Evolutionary conservation across 2,329 filamentous ascomycete genomes (phyloP), one percentile per base, ranked within the genome.

Genomic region (Plenodomus biglobosus): DNA sequence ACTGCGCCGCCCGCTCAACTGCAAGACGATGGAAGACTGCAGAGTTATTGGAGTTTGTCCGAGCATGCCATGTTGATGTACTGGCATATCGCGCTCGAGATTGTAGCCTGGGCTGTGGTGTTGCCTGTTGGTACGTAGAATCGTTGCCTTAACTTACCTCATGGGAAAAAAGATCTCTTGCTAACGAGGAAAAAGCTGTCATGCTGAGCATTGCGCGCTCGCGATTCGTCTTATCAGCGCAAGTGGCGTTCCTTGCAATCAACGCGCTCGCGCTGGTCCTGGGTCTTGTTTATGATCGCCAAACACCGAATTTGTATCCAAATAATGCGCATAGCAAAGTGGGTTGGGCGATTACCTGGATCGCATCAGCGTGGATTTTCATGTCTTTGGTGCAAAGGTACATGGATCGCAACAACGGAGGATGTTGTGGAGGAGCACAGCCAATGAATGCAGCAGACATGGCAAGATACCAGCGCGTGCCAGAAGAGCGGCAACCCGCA

Each of bases 311-410:
- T 65, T 76, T 96, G 18, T 96, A 96, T 68, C 85, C 85, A 24
- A 86, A 88, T 66, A 95, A 95, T 66, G 83, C 87, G n/a, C 92
- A 96, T 70, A 85, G 91, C 75, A 91, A 88, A 70, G 80, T 92
- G 37, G 91, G 91, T 45, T 97, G 92, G 92, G 78, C 89, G 36
- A 80, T 87, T 22, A 92, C 87, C 2, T 87, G 83, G 78, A 77
- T 92, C 3, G 78, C 88, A 10, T 79, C 78, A 43, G 84, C 80
- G 0, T 92, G 96, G 74, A 79, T 87, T 15, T 62, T 87, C 34
- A 76, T 95, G 66, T 82, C 84, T 40, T 68, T 90, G 45, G 73
- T 90, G 39, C 84, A 85, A 43, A 75, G 79, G 36, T 82, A 87
- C 52, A 78, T 80, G 3, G 78, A 79, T 15, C 71, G 78, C 46